These are phyloP conservation scores for Stipa capillata DNA, from an alignment of 176 grass and related monocot species.

Conservation along the genomic window DNA sequence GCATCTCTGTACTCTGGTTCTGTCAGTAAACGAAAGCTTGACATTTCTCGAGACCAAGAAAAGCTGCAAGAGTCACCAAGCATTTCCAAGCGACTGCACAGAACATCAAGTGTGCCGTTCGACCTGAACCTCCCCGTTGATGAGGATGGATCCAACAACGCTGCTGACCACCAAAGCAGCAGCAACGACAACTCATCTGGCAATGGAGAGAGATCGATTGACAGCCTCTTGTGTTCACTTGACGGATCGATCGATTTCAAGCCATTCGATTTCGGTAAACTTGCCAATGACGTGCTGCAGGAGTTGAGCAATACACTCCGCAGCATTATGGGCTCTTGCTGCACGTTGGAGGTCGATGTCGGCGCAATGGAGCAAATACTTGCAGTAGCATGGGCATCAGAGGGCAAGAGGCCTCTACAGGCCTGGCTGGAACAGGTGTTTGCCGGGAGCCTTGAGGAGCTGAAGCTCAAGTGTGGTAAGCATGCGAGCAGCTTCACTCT, in stretches of 20 bases:
- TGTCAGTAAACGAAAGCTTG: conserved; percentile 51
- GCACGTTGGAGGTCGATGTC: conserved; percentile 50
- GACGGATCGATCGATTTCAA: conserved; percentile 46
- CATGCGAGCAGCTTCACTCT: conserved; percentile 23
- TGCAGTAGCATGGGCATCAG: conserved; percentile 43
- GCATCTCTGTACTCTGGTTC: conserved; percentile 24
- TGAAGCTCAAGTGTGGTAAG: conserved; percentile 47
- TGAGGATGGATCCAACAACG: conserved; percentile 26
- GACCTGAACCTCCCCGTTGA: conserved; percentile 74
- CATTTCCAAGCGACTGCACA: conserved; percentile 40
- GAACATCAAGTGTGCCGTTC: conserved; percentile 32
- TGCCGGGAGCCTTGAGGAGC: conserved; percentile 43
- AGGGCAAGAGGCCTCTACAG: conserved; percentile 31
- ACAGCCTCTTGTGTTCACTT: conserved; percentile 38
- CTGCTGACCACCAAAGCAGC: conserved; percentile 26
- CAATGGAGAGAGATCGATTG: conserved; percentile 38
- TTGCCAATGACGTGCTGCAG: conserved; percentile 43
- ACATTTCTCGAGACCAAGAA: conserved; percentile 26
- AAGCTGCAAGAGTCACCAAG: conserved; percentile 8
- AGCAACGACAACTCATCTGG: conserved; percentile 30
- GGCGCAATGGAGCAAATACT: conserved; percentile 74
- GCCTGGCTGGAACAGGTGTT: conserved; percentile 66
- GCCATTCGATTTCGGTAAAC: conserved; percentile 48
- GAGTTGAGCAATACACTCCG: conserved; percentile 41
- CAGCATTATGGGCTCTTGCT: conserved; percentile 29